These are phyloP conservation scores for Globisporangium paddicum DNA, from an alignment of 352 stramenopile species.

Conservation along the genomic window DNA sequence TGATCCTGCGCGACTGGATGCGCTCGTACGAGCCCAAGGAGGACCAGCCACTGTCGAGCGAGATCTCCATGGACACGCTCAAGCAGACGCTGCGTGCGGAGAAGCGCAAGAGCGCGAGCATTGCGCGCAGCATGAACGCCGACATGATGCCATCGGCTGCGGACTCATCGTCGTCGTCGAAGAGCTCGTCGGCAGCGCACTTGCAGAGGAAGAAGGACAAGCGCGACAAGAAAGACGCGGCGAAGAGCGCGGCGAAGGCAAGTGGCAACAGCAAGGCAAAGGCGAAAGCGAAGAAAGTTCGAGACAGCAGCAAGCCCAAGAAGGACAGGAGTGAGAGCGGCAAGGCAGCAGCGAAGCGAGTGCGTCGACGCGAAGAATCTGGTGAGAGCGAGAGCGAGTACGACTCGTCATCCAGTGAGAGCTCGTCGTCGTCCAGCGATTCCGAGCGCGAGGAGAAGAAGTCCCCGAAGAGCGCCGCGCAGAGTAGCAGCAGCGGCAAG, in stretches of 20 bases:
- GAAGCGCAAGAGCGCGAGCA: constrained; percentile 36
- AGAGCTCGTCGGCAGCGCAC: neutral
- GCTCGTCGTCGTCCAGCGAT: constrained; percentile 18
- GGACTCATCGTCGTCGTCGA: constrained; percentile 1
- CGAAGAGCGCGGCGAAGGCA: neutral
- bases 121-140: constrained; percentile 40
- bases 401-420: constrained; percentile 22
- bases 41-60: constrained; percentile 42
- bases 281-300: constrained; percentile 5
- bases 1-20: constrained; percentile 76
- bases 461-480: constrained; percentile 7
- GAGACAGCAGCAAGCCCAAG: constrained; percentile 10
- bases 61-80: constrained; percentile 57
- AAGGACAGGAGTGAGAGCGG: constrained; percentile 4
- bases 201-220: constrained; percentile 21
- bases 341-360: constrained; percentile 1
- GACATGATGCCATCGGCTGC: constrained; percentile 23
- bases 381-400: constrained; percentile 26
- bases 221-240: constrained; percentile 13
- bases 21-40: constrained; percentile 43
- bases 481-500: constrained; percentile 10
- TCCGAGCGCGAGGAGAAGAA: constrained; percentile 28
- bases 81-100: constrained; percentile 40
- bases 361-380: constrained; percentile 13
- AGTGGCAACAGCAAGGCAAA: constrained; percentile 15